A percentile compares a stretch with the other conserved stretches of the same genome.
Evolutionary conservation across 495 filamentous ascomycete genomes (phyloP).

Genomic region (Xylaria longipes): DNA sequence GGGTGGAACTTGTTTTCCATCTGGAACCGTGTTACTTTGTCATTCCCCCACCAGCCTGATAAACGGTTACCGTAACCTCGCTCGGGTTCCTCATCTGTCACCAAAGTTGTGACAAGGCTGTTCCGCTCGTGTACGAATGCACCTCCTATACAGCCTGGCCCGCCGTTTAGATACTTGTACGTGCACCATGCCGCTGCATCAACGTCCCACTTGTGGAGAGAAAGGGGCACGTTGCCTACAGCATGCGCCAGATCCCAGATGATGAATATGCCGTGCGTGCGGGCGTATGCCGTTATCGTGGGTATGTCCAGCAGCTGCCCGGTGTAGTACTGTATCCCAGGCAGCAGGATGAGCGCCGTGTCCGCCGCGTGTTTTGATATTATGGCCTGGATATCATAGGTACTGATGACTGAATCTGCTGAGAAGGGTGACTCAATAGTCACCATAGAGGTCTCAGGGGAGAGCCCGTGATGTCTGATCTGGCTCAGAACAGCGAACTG

Average conservation of each 20-base stretch:
- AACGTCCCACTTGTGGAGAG: constrained; percentile 90
- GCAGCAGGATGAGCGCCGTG: constrained; percentile 83
- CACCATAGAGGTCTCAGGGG: constrained; percentile 74
- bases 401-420: constrained; percentile 63
- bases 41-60: constrained; percentile 90
- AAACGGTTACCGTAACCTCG: constrained; percentile 62
- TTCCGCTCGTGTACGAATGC: constrained; percentile 86
- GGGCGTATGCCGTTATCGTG: constrained; percentile 82
- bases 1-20: constrained; percentile 84
- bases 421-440: constrained; percentile 68
- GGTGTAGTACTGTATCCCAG: constrained; percentile 94
- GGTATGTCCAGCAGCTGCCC: constrained; percentile 90
- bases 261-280: constrained; percentile 74
- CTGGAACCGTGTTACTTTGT: constrained; percentile 74
- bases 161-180: constrained; percentile 96
- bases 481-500: constrained; percentile 91
- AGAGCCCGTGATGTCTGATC: constrained; percentile 76
- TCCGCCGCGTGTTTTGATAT: constrained; percentile 78
- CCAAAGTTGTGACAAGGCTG: constrained; percentile 56
- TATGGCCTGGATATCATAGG: constrained; percentile 72
- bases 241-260: constrained; percentile 98
- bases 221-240: constrained; percentile 84
- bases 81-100: constrained; percentile 44
- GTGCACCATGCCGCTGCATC: constrained; percentile 97
- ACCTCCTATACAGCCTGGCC: constrained; percentile 86